Evolutionary conservation across 2,329 filamentous ascomycete genomes (phyloP).

Genomic region (Aaosphaeria arxii): DNA sequence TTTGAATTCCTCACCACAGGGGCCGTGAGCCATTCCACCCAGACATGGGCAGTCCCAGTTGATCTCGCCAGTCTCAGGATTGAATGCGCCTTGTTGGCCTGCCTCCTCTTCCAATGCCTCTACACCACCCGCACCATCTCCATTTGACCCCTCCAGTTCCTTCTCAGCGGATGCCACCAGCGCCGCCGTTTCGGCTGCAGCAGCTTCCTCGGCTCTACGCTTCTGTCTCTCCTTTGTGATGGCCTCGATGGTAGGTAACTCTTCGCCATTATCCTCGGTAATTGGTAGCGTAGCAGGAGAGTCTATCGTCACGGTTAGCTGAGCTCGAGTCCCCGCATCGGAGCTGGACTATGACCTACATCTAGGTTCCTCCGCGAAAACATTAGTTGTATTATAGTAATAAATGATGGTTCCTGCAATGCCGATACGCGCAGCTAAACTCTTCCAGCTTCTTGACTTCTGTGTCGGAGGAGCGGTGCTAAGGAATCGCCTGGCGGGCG

Average conservation of each 20-base stretch:
- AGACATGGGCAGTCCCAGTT: slow-evolving; percentile 99
- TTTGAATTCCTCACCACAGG: slow-evolving; percentile 94
- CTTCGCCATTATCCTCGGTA: slow-evolving; percentile 40
- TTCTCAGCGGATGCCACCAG: slow-evolving; percentile 5
- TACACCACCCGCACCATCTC: slow-evolving; percentile 36
- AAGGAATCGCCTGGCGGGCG: slow-evolving; percentile 48
- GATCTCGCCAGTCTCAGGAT: slow-evolving; percentile 97
- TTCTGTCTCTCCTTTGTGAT: slow-evolving; percentile 42
- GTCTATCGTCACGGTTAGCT: not conserved
- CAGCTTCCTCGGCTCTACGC: slow-evolving; percentile 24
- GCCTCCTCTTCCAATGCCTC: slow-evolving; percentile 75
- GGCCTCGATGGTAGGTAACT: slow-evolving; percentile 44
- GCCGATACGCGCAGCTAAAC: slow-evolving; percentile 68
- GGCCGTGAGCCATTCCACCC: slow-evolving; percentile 94
- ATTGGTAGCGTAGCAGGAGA: slow-evolving; percentile 28
- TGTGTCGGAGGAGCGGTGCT: slow-evolving; percentile 59
- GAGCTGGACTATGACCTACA: slow-evolving; percentile 52
- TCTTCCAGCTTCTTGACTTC: slow-evolving; percentile 80
- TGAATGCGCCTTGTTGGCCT: slow-evolving; percentile 86
- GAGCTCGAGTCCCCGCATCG: not conserved
- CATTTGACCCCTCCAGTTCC: slow-evolving; percentile 8
- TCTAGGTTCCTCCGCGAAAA: slow-evolving; percentile 79
- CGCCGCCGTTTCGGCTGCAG: slow-evolving; percentile 1
- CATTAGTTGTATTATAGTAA: slow-evolving; percentile 87
- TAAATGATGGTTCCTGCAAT: slow-evolving; percentile 76